Conservation (phyloP, 106 monocot genomes). For the Dendrobium catenatum region DNA sequence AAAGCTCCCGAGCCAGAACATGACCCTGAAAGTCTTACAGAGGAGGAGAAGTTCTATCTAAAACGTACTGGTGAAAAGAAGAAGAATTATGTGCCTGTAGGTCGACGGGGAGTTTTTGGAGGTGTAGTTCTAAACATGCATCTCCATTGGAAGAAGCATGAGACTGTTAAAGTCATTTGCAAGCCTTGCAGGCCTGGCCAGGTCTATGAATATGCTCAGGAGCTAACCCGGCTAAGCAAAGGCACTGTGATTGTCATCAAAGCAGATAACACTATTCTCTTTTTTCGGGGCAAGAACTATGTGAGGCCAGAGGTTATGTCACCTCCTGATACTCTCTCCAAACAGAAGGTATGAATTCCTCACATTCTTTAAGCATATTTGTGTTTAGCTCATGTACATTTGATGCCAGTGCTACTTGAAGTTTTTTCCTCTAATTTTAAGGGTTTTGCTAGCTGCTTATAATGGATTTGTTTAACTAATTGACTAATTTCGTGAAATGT, state of each 20-base stretch:
- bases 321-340: slow-evolving; percentile 77
- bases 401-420: background rate
- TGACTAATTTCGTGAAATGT: background rate
- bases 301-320: slow-evolving; percentile 68
- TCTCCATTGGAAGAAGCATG: slow-evolving; percentile 96
- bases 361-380: background rate
- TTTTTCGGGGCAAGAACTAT: slow-evolving; percentile 91
- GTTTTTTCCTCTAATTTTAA: background rate
- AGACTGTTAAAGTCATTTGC: slow-evolving; percentile 84
- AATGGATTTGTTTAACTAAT: background rate
- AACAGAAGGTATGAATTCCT: slow-evolving; percentile 46
- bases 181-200: slow-evolving; percentile 81
- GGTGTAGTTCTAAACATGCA: slow-evolving; percentile 96
- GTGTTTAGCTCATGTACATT: background rate
- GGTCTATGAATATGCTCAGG: slow-evolving; percentile 71
- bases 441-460: background rate
- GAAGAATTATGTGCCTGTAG: slow-evolving; percentile 77
- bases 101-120: slow-evolving; percentile 80
- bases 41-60: slow-evolving; percentile 80
- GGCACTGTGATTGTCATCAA: slow-evolving; percentile 70
- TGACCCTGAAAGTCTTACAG: slow-evolving; percentile 82
- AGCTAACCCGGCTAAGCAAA: slow-evolving; percentile 73
- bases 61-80: slow-evolving; percentile 86
- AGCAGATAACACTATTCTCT: slow-evolving; percentile 58
- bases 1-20: slow-evolving; percentile 38